A percentile compares a stretch with the other conserved stretches of the same genome.
Conservation (phyloP, 345 rosid genomes). For the Ceriops decandra region DNA sequence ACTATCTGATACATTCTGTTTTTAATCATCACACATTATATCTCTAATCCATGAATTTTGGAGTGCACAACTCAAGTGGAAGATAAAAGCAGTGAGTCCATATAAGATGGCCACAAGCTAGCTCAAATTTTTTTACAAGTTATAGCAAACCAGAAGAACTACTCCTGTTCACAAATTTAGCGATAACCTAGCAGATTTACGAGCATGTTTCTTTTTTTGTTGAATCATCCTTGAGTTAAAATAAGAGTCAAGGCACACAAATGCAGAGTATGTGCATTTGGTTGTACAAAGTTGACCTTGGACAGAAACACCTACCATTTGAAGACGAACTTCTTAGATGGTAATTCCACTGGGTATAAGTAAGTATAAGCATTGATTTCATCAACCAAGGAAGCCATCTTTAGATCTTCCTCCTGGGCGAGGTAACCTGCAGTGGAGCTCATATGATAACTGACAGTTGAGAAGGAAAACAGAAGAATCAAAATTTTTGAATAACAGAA, state of each 20-base stretch:
- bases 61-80: too few relatives aligned
- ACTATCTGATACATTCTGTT: too few relatives aligned
- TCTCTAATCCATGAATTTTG: too few relatives aligned
- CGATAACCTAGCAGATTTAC: too few relatives aligned
- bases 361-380: conserved; percentile 81
- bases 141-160: too few relatives aligned
- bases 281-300: not conserved
- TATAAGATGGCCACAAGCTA: too few relatives aligned
- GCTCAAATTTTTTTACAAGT: too few relatives aligned
- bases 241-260: not conserved
- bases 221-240: too few relatives aligned
- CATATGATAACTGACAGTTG: not conserved
- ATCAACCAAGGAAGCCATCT: conserved; percentile 59
- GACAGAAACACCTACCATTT: conserved; percentile 54
- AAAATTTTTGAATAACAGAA: not conserved
- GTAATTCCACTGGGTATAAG: conserved; percentile 59
- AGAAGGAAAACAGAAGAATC: not conserved
- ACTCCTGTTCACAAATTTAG: too few relatives aligned
- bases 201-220: too few relatives aligned
- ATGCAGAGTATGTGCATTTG: not conserved
- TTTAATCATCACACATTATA: too few relatives aligned
- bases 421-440: conserved; percentile 40
- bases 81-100: too few relatives aligned
- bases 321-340: conserved; percentile 63
- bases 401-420: conserved; percentile 50